A percentile compares a stretch with the other conserved stretches of the same genome.
These are phyloP conservation scores for Gracilaria gracilis DNA, from an alignment of 23 red algal species.

Conservation along the genomic window DNA sequence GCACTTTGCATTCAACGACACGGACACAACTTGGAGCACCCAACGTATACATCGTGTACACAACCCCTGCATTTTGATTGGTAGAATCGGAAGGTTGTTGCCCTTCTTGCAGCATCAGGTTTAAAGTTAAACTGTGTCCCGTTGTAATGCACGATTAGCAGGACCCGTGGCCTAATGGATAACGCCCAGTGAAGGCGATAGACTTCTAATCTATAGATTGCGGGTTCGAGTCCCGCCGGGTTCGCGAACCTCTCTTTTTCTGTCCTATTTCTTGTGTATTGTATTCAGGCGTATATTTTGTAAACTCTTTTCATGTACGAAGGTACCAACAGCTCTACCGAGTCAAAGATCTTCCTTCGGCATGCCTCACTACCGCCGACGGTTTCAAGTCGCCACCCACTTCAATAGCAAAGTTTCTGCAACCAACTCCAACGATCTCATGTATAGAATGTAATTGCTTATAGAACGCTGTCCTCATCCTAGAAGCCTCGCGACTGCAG, in stretches of 20 bases:
- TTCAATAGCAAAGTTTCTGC: too few species aligned
- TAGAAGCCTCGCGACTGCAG: background rate
- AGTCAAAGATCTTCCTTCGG: too few species aligned
- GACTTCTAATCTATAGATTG: slow-evolving; percentile 98
- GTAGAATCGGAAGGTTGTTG: background rate
- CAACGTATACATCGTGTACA: background rate
- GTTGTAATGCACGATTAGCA: background rate
- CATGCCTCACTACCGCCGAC: too few species aligned
- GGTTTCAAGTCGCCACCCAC: too few species aligned
- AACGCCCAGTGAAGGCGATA: slow-evolving; percentile 71
- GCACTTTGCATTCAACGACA: background rate
- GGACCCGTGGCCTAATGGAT: slow-evolving; percentile 95
- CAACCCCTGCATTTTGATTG: background rate
- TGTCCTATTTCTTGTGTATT: slow-evolving; percentile 5
- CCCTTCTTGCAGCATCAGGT: background rate
- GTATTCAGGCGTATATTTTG: too few species aligned
- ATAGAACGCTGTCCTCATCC: background rate
- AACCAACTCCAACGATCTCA: background rate
- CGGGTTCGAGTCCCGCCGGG: slow-evolving; percentile 97
- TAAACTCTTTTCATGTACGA: too few species aligned
- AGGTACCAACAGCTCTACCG: too few species aligned
- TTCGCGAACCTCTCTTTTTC: slow-evolving; percentile 16
- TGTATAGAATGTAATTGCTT: background rate
- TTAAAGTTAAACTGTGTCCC: background rate
- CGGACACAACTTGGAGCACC: background rate